Percentiles rank a stretch among this genome's conserved stretches.
Conservation (phyloP, 2,329 filamentous ascomycete species). For the Aspergillus calidoustus region DNA sequence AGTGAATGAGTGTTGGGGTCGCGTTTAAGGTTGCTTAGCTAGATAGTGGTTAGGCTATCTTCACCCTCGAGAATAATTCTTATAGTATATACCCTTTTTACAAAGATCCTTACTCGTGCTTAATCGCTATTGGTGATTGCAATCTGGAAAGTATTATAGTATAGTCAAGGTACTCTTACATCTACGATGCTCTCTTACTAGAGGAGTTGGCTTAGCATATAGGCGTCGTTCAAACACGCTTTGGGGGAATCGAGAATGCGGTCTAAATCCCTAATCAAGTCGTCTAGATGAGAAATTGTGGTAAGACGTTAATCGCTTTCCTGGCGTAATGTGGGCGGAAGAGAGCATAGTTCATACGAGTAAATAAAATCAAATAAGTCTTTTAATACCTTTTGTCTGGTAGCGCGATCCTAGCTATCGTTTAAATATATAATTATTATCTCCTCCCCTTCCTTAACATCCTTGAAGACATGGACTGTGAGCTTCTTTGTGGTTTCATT, state of each 20-base stretch:
- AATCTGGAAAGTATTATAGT: slow-evolving; percentile 3
- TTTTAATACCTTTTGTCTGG: not conserved
- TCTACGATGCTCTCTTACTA: not conserved
- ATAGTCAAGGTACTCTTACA: not conserved
- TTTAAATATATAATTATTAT: slow-evolving; percentile 1
- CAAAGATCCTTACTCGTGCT: slow-evolving; percentile 2
- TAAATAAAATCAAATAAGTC: not conserved
- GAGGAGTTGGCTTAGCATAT: not conserved
- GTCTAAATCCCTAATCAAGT: not conserved
- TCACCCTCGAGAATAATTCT: not conserved
- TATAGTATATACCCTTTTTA: not conserved
- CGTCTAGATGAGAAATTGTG: not conserved
- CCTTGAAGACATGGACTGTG: not conserved
- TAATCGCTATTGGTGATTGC: not conserved
- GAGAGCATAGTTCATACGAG: not conserved
- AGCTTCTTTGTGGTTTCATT: not conserved
- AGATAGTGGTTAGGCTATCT: not conserved
- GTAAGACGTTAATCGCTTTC: not conserved
- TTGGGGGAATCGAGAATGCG: not conserved
- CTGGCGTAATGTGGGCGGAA: not conserved
- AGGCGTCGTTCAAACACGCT: not conserved
- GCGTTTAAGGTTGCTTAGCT: not conserved
- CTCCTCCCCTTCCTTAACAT: not conserved
- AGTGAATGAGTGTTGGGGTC: not conserved
- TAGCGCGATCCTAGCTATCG: not conserved